Percentiles rank a stretch among this genome's conserved stretches.
phyloP scores from a whole-genome alignment of 2,329 filamentous ascomycete genomes.

The Exophiala bonariae region DNA sequence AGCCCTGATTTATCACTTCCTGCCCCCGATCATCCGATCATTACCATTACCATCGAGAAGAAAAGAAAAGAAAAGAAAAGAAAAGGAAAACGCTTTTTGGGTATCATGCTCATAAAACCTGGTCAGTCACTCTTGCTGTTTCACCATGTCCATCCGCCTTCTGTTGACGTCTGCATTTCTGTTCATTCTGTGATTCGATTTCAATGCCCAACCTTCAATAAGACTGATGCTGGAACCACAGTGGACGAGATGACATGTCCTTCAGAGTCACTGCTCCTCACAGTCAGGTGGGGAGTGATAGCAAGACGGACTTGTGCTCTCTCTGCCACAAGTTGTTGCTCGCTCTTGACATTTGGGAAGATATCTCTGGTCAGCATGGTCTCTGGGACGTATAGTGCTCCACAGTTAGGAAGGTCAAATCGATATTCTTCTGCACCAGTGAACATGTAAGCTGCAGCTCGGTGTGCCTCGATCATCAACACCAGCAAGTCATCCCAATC shows the following conservation, averaged over 20 bases:
- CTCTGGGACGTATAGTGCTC: slow-evolving; percentile 7
- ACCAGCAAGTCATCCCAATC: slow-evolving; percentile 22
- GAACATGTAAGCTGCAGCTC: slow-evolving; percentile 17
- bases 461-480: slow-evolving; percentile 22
- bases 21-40: no score
- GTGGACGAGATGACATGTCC: slow-evolving; percentile 12
- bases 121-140: no score
- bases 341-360: slow-evolving; percentile 2
- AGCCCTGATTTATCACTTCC: no score
- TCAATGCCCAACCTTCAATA: slow-evolving; percentile 10
- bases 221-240: slow-evolving; percentile 12
- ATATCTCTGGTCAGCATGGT: slow-evolving; percentile 12
- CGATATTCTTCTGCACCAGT: slow-evolving; percentile 20
- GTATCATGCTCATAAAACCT: no score
- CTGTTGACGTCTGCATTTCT: no score
- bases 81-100: no score
- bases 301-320: slow-evolving; percentile 14
- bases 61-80: no score
- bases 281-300: slow-evolving; percentile 13
- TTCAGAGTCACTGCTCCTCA: slow-evolving; percentile 6
- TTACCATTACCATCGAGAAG: no score
- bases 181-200: not conserved
- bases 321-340: slow-evolving; percentile 13
- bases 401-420: slow-evolving; percentile 12
- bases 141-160: no score